Conservation (phyloP, 148 eudicot species). For the Arctostaphylos glauca region DNA sequence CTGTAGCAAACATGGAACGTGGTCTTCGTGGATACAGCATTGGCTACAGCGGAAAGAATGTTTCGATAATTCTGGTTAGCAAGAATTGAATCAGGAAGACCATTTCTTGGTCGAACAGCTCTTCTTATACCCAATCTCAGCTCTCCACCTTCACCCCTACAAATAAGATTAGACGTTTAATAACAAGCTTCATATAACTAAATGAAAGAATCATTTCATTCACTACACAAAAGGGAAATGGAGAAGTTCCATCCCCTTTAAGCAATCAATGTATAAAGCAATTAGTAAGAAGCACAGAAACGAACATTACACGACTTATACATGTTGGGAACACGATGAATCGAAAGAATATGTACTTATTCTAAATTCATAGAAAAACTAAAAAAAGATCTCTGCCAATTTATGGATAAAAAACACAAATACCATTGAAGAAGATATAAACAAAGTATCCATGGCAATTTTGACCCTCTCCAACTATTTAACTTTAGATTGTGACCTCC, state of each 20-base stretch:
- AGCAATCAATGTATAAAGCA: not conserved
- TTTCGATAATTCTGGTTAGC: slow-evolving; percentile 54
- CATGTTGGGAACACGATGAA: not conserved
- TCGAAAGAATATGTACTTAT: not conserved
- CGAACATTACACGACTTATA: not conserved
- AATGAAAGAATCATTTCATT: not conserved
- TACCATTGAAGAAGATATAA: not conserved
- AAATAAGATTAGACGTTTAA: slow-evolving; percentile 10
- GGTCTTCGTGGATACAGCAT: slow-evolving; percentile 64
- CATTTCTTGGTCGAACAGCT: slow-evolving; percentile 72
- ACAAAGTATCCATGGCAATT: not conserved
- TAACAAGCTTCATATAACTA: slow-evolving; percentile 18
- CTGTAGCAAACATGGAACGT: slow-evolving; percentile 67
- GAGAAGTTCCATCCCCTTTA: not conserved
- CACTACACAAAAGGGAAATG: not conserved
- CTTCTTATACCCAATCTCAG: slow-evolving; percentile 79
- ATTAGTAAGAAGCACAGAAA: not conserved
- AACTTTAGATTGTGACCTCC: not conserved
- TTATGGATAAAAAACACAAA: not conserved
- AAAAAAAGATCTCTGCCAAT: not conserved
- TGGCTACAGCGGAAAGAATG: slow-evolving; percentile 55
- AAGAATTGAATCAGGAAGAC: slow-evolving; percentile 58
- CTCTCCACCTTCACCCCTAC: slow-evolving; percentile 86
- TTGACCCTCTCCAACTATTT: not conserved
- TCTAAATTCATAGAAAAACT: not conserved